phyloP scores from a whole-genome alignment of 1,284 basidiomycete species.

The Heterobasidion occidentale region DNA sequence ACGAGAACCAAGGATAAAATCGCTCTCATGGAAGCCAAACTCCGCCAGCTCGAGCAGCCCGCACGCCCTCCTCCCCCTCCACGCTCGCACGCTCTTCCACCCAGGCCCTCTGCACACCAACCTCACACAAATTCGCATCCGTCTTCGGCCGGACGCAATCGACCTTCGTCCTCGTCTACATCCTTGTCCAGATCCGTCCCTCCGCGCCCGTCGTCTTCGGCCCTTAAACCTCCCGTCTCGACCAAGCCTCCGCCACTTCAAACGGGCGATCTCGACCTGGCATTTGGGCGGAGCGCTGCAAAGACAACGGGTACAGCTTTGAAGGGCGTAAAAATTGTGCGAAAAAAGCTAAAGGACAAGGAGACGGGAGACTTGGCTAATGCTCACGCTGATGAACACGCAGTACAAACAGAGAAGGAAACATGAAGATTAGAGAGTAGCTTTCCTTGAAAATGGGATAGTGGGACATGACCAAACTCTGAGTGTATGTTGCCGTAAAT shows the following conservation, averaged over 20 bases:
- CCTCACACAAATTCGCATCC: constrained; percentile 46
- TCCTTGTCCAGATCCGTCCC: not conserved
- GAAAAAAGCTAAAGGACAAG: not conserved
- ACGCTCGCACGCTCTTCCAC: constrained; percentile 3
- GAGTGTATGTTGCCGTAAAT: too few species aligned
- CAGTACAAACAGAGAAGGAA: too few species aligned
- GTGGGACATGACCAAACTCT: too few species aligned
- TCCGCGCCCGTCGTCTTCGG: not conserved
- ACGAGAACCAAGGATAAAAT: constrained; percentile 82
- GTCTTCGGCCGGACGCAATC: not conserved
- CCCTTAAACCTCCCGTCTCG: not conserved
- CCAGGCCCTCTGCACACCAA: constrained; percentile 28
- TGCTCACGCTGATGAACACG: too few species aligned
- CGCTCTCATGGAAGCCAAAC: constrained; percentile 91
- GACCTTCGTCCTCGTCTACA: not conserved
- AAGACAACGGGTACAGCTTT: not conserved
- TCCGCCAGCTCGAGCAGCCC: constrained; percentile 59
- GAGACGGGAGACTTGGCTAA: not conserved
- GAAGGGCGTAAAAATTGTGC: constrained; percentile 4
- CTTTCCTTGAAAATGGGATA: too few species aligned
- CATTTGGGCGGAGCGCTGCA: not conserved
- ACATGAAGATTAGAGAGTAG: too few species aligned
- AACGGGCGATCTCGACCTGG: not conserved
- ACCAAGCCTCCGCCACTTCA: not conserved
- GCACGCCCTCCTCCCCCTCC: constrained; percentile 13